Base-by-base conservation (phyloP, 179 eudicot species). In the Carnegiea gigantea region DNA sequence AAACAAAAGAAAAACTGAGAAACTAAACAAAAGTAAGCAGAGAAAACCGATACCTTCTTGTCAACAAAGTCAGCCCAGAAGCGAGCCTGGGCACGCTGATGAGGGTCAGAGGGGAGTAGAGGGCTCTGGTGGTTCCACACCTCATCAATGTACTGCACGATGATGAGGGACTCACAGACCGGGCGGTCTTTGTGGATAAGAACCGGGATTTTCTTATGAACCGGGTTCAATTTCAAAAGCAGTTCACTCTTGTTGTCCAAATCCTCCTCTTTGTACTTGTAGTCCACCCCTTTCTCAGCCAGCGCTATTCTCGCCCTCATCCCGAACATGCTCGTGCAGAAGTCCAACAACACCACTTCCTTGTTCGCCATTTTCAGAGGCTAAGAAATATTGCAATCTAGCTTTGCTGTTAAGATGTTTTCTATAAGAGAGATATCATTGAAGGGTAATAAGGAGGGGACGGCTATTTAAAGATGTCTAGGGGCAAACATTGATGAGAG, bases 11-110 rank as follows among this genome's bases (percentile, higher is more conserved):
- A 14, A 73, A 74, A 64, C 75, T 40, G 44, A 40, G 44, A 40
- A 40, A 40, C 44, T 40, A 7, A 5, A 75, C 24, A 86, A 82
- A 28, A 87, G 17, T 84, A 83, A 2, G 54, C 77, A n/a, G 86
- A 70, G 15, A 48, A 9, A 9, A 48, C 14, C 75, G 83, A 86
- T 86, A 93, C 82, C 83, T 87, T 93, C 70, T 93, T 89, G 51
- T 92, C 95, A 9, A 85, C 21, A 49, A 20, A 85, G 24, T 85
- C 80, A 68, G 82, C 87, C 87, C 87, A 85, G 24, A 85, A 85
- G 0, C 87, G 78, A 57, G 87, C 84, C 23, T 82, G 71, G 20
- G 87, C 80, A 11, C 80, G 48, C 6, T 21, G 48, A 21, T 78
- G 70, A 75, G 84, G 84, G 40, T 75, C 70, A 30, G 84, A 78